These are phyloP conservation scores for Russula sp. DNA, from an alignment of 768 basidiomycete genomes.

Conservation along the genomic window DNA sequence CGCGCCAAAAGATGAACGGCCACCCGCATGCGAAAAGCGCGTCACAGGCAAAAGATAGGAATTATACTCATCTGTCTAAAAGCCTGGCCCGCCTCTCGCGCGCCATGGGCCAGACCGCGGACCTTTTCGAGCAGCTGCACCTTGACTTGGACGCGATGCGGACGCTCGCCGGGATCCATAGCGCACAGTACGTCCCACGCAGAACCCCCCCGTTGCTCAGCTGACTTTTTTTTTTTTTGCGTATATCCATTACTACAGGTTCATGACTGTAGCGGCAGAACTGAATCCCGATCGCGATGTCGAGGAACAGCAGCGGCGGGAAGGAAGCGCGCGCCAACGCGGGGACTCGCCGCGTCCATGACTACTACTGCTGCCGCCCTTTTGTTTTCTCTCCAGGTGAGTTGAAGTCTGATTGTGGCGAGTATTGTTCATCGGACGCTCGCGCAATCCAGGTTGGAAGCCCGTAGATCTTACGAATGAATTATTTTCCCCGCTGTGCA, in stretches of 20 bases:
- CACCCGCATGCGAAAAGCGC: slow-evolving; percentile 48
- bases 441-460: slow-evolving; percentile 9
- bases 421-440: slow-evolving; percentile 6
- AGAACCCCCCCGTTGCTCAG: neutral
- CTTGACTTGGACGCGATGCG: slow-evolving; percentile 74
- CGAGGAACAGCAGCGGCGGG: slow-evolving; percentile 6
- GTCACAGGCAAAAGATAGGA: slow-evolving; percentile 72
- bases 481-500: slow-evolving; percentile 2
- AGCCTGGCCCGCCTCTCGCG: slow-evolving; percentile 62
- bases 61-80: slow-evolving; percentile 70
- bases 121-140: slow-evolving; percentile 70
- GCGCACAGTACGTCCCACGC: slow-evolving; percentile 59
- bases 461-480: slow-evolving; percentile 14
- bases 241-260: slow-evolving; percentile 29
- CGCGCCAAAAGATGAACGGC: slow-evolving; percentile 16
- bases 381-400: slow-evolving; percentile 4
- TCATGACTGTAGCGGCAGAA: slow-evolving; percentile 46
- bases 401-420: neutral
- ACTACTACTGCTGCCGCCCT: neutral
- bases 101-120: slow-evolving; percentile 65
- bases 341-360: neutral
- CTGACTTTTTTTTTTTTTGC: neutral
- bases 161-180: slow-evolving; percentile 70
- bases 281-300: slow-evolving; percentile 32
- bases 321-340: neutral